Evolutionary conservation across 1,139 yeast species (phyloP).

Genomic region (Hyphopichia pseudoburtonii): DNA sequence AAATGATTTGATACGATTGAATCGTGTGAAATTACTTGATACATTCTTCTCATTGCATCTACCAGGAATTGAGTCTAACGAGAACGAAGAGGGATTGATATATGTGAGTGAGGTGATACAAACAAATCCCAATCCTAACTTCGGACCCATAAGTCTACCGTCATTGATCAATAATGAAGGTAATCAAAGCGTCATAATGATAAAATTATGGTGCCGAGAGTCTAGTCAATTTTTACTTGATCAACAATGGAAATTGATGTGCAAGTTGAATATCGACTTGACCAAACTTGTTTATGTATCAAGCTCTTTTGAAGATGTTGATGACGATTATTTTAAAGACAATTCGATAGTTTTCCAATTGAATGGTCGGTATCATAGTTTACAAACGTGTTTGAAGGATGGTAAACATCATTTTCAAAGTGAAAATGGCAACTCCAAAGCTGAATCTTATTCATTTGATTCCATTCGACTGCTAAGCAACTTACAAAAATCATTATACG

Average conservation of each 20-base stretch:
- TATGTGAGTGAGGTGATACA: slow-evolving; percentile 38
- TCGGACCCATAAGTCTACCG: slow-evolving; percentile 30
- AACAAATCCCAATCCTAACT: slow-evolving; percentile 29
- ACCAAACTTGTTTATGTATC: slow-evolving; percentile 17
- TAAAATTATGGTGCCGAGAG: slow-evolving; percentile 26
- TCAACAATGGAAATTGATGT: slow-evolving; percentile 22
- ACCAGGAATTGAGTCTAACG: neutral
- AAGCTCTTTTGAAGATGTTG: slow-evolving; percentile 7
- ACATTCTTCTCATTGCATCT: slow-evolving; percentile 18
- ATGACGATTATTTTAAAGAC: slow-evolving; percentile 19
- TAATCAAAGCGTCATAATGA: slow-evolving; percentile 11
- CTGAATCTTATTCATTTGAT: slow-evolving; percentile 35
- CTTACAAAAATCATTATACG: slow-evolving; percentile 30
- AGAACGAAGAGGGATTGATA: slow-evolving; percentile 12
- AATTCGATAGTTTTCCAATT: slow-evolving; percentile 29
- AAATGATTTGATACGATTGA: slow-evolving; percentile 12
- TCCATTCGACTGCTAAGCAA: slow-evolving; percentile 33
- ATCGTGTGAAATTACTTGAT: slow-evolving; percentile 20
- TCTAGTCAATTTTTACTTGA: slow-evolving; percentile 3
- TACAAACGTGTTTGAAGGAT: slow-evolving; percentile 12
- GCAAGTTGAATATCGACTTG: slow-evolving; percentile 20
- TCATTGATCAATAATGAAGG: slow-evolving; percentile 8
- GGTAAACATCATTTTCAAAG: neutral
- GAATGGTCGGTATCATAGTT: slow-evolving; percentile 22
- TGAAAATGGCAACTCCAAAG: neutral